Percentiles rank a stretch among this genome's conserved stretches.
Conservation (phyloP, 2,329 filamentous ascomycete genomes). For the Amauroascus niger region DNA sequence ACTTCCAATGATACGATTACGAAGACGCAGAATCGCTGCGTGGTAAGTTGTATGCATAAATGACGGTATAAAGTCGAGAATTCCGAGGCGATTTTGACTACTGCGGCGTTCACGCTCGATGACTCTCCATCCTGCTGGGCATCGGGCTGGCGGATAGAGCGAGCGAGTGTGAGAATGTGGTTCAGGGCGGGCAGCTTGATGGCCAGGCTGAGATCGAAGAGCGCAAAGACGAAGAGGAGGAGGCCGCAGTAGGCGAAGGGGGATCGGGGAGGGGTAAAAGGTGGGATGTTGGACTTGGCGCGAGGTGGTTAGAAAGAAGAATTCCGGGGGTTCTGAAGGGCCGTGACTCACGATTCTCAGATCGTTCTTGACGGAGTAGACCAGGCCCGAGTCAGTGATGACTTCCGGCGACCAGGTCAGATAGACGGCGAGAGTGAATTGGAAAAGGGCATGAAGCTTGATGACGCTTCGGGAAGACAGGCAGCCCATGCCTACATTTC, state of each 20-base stretch:
- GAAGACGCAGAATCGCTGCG: slow-evolving; percentile 29
- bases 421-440: slow-evolving; percentile 74
- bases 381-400: slow-evolving; percentile 64
- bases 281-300: slow-evolving; percentile 43
- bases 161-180: slow-evolving; percentile 50
- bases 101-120: slow-evolving; percentile 2
- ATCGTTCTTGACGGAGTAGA: slow-evolving; percentile 55
- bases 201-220: slow-evolving; percentile 57
- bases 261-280: slow-evolving; percentile 60
- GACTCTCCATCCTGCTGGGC: neutral
- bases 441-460: slow-evolving; percentile 70
- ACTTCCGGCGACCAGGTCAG: slow-evolving; percentile 63
- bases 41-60: slow-evolving; percentile 31
- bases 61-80: slow-evolving; percentile 30
- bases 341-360: slow-evolving; percentile 65
- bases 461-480: slow-evolving; percentile 74
- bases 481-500: slow-evolving; percentile 54
- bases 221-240: slow-evolving; percentile 56
- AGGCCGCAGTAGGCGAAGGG: slow-evolving; percentile 58
- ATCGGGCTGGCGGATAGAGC: slow-evolving; percentile 28
- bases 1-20: slow-evolving; percentile 32
- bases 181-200: slow-evolving; percentile 50
- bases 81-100: slow-evolving; percentile 14
- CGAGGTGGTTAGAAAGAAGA: too few species aligned
- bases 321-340: too few species aligned